Evolutionary conservation across 2,329 filamentous ascomycete species (phyloP), one percentile per base, ranked within the genome.

Genomic region (Xylariaceae sp.): DNA sequence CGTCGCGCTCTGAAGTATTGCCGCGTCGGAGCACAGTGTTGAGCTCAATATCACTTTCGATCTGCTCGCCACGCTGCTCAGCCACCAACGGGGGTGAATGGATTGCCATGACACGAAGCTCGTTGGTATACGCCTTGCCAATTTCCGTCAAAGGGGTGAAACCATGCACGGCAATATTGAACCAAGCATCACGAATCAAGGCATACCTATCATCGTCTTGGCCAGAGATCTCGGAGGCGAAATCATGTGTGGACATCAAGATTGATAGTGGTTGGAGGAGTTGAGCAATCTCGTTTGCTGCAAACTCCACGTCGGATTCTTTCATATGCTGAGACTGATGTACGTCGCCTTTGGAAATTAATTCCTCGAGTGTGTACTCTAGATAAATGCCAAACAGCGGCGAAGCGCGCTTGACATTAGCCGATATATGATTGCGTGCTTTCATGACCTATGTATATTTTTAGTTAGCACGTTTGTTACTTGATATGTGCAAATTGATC

Each of bases 31-130:
- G 73, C 15, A 97, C 86, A 1, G 89, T 95, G 58, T 98, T 97
- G 31, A 98, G 77, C 58, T 98, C 93, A 41, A 99, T 91, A 51
- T 97, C 93, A 61, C 90, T 96, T 64, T 98, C 93, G 9, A 93
- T 77, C 58, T 94, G 84, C 53, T 95, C 90, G 22, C 88, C 85
- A 44, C 89, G 82, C 60, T 94, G 87, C 59, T 95, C 89, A 2
- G 90, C 82, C 24, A 98, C 85, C 41, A 98, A 68, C 0, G 93
- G 87, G 19, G 87, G 83, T 11, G 90, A 95, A 64, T 95, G 83
- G 38, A 89, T 80, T 2, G 94, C 91, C 60, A 99, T 83, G 28
- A 87, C 73, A 18, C 87, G 81, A 16, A 99, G 73, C 59, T 96
- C 89, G 43, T 84, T 76, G 37, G 82, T 65, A 54, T 94, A 81